Percentiles rank a stretch among this genome's conserved stretches.
Evolutionary conservation across 2,329 filamentous ascomycete genomes (phyloP).

Genomic region (Didymosphaeria variabile): DNA sequence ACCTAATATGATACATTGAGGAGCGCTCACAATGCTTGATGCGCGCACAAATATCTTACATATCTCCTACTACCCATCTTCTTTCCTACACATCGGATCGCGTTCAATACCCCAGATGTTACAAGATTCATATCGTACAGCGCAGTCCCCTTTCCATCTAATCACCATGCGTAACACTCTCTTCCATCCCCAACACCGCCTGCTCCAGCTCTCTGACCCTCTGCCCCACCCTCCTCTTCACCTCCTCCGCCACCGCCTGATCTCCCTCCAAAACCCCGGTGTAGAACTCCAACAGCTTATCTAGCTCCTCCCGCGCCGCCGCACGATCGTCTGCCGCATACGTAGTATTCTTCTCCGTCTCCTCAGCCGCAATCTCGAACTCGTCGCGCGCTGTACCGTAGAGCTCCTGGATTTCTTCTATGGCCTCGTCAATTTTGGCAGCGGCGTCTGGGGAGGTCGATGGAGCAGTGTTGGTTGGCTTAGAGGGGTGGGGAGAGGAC

Average conservation of each 20-base stretch:
- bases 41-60: neutral
- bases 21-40: neutral
- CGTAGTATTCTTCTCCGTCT: constrained; percentile 63
- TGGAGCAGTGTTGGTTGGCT: constrained; percentile 16
- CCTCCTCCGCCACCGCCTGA: constrained; percentile 58
- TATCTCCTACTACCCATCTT: too few species aligned
- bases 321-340: constrained; percentile 65
- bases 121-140: too few species aligned
- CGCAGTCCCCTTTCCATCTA: constrained; percentile 26
- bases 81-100: neutral
- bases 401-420: constrained; percentile 49
- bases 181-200: constrained; percentile 61
- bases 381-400: constrained; percentile 51
- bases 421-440: constrained; percentile 37
- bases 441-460: constrained; percentile 31
- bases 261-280: constrained; percentile 51
- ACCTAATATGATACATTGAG: neutral
- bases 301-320: constrained; percentile 62
- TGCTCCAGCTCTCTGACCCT: constrained; percentile 63
- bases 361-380: constrained; percentile 62
- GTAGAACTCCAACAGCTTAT: constrained; percentile 59
- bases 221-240: constrained; percentile 60
- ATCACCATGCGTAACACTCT: constrained; percentile 60
- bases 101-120: neutral
- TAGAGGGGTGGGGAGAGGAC: constrained; percentile 33